These are phyloP conservation scores for Aegle marmelos DNA, from an alignment of 345 rosid genomes.

Conservation along the genomic window DNA sequence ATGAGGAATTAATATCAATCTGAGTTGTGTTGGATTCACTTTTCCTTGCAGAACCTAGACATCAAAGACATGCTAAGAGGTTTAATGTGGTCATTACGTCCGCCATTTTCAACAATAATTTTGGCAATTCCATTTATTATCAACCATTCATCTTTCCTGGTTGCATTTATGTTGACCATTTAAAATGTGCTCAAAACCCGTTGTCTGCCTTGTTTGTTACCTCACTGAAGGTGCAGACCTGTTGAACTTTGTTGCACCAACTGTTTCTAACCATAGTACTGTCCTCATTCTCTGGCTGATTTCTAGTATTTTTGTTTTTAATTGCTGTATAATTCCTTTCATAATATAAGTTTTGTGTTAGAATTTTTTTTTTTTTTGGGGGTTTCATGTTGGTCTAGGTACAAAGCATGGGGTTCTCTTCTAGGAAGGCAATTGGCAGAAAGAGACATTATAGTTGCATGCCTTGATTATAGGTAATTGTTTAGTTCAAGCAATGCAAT, in stretches of 20 bases:
- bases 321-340: neutral
- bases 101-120: constrained; percentile 4
- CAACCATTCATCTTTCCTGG: neutral
- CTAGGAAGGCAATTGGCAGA: constrained; percentile 91
- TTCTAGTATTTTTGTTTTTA: neutral
- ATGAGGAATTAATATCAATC: neutral
- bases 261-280: neutral
- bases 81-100: neutral
- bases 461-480: constrained; percentile 85
- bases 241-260: neutral
- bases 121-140: neutral
- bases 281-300: neutral
- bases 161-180: neutral
- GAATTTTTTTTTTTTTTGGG: constrained; percentile 19
- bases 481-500: constrained; percentile 13
- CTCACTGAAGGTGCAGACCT: neutral
- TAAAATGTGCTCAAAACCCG: neutral
- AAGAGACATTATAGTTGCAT: constrained; percentile 89
- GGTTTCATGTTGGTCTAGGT: constrained; percentile 48
- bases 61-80: neutral
- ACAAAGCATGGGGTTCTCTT: constrained; percentile 99
- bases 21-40: neutral
- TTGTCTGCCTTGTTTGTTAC: neutral
- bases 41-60: neutral
- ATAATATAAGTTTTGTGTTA: neutral